Percentiles rank a stretch among this genome's conserved stretches.
These are phyloP conservation scores for Juglanconis sp. DNA, from an alignment of 2,329 filamentous ascomycete species.

Conservation along the genomic window DNA sequence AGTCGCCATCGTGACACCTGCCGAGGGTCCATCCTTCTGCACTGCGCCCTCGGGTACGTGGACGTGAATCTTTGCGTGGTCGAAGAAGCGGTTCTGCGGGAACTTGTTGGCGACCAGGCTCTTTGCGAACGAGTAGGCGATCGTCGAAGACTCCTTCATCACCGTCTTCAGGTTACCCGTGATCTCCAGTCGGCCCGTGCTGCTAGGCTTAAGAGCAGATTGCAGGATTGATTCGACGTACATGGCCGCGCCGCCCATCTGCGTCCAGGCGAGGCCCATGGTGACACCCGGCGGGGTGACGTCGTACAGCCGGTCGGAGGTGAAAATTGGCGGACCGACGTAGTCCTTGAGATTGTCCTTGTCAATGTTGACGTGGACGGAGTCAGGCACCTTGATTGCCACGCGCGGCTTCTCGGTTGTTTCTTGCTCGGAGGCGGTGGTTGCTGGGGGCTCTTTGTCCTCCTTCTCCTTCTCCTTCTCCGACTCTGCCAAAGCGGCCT, in stretches of 20 bases:
- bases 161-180: conserved; percentile 94
- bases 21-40: conserved; percentile 88
- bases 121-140: conserved; percentile 96
- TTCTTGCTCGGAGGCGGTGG: conserved; percentile 52
- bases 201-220: conserved; percentile 69
- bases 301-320: conserved; percentile 92
- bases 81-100: conserved; percentile 90
- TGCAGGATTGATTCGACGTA: conserved; percentile 98
- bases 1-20: conserved; percentile 98
- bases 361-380: conserved; percentile 79
- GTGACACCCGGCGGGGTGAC: conserved; percentile 88
- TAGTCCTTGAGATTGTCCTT: conserved; percentile 95
- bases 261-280: conserved; percentile 98
- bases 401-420: conserved; percentile 69
- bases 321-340: conserved; percentile 93
- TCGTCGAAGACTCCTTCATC: conserved; percentile 96
- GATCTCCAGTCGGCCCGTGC: conserved; percentile 77
- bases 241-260: conserved; percentile 91
- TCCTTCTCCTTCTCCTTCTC: conserved; percentile 57
- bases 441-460: conserved; percentile 28
- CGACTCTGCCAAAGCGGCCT: conserved; percentile 68
- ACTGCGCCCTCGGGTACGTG: conserved; percentile 97
- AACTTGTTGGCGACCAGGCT: conserved; percentile 80
- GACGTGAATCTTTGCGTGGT: conserved; percentile 90
- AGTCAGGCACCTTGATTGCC: conserved; percentile 78